These are phyloP conservation scores for Eruca vesicaria DNA, from an alignment of 441 rosid species.

Conservation along the genomic window DNA sequence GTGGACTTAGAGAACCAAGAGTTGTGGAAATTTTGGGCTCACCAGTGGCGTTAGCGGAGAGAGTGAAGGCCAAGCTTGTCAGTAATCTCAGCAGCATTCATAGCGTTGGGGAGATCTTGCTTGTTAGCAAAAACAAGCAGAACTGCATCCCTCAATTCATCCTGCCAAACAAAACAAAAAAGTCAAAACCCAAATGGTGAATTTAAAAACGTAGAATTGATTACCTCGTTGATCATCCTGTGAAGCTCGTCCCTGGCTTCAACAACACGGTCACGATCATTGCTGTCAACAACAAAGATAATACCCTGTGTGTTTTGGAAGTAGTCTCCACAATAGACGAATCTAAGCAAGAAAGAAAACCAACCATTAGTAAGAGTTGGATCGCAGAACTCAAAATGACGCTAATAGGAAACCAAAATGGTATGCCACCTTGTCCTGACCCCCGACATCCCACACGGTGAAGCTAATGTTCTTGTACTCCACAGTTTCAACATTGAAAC, in stretches of 20 bases:
- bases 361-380: background rate
- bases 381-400: background rate
- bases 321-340: constrained; percentile 47
- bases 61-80: no score
- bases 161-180: constrained; percentile 12
- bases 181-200: background rate
- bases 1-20: background rate
- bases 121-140: constrained; percentile 43
- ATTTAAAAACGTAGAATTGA: no score
- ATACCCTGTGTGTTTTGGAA: constrained; percentile 47
- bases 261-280: constrained; percentile 47
- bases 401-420: background rate
- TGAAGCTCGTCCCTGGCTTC: constrained; percentile 47
- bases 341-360: constrained; percentile 13
- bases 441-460: constrained; percentile 46
- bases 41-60: constrained; percentile 50
- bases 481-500: constrained; percentile 44
- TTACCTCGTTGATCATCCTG: constrained; percentile 45
- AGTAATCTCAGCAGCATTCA: no score
- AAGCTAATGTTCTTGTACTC: constrained; percentile 47
- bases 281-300: constrained; percentile 46
- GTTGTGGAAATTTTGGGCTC: background rate
- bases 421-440: constrained; percentile 37
- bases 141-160: constrained; percentile 45
- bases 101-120: constrained; percentile 46